A percentile compares a stretch with the other conserved stretches of the same genome.
These are phyloP conservation scores for Colletotrichum sp. DNA, from an alignment of 2,329 filamentous ascomycete genomes.

Conservation along the genomic window DNA sequence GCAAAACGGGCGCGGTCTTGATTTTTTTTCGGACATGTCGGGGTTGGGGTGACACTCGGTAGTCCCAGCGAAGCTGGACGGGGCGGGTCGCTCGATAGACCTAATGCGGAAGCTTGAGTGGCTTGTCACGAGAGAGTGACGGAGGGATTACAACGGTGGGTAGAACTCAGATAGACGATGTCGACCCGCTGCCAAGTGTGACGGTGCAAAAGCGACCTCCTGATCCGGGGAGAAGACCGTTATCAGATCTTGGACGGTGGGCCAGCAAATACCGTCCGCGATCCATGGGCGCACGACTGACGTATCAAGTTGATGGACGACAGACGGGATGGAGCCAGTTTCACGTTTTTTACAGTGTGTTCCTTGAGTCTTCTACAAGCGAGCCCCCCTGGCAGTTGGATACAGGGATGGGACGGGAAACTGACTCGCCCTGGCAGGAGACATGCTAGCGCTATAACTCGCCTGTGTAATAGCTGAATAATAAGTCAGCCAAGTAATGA, in stretches of 20 bases:
- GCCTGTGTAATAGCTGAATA: background rate
- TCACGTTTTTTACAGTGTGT: background rate
- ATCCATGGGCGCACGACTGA: background rate
- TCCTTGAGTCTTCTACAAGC: background rate
- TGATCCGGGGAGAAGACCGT: slow-evolving; percentile 5
- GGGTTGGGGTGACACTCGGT: background rate
- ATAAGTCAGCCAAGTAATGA: background rate
- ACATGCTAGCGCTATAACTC: background rate
- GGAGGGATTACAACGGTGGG: background rate
- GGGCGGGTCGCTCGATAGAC: background rate
- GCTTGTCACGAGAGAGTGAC: background rate
- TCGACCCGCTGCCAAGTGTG: slow-evolving; percentile 15
- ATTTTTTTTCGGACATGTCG: background rate
- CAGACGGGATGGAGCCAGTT: background rate
- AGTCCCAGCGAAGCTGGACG: background rate
- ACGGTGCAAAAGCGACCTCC: background rate
- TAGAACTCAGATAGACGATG: slow-evolving; percentile 10
- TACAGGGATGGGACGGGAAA: slow-evolving; percentile 2
- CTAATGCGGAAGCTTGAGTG: slow-evolving; percentile 1
- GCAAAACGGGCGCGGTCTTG: background rate
- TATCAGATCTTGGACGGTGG: slow-evolving; percentile 14
- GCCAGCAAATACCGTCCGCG: background rate
- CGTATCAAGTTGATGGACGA: slow-evolving; percentile 10
- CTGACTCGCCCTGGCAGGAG: slow-evolving; percentile 3
- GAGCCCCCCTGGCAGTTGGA: background rate